Evolutionary conservation across 768 basidiomycete species (phyloP), one percentile per base, ranked within the genome.

Genomic region (Russula sp.): DNA sequence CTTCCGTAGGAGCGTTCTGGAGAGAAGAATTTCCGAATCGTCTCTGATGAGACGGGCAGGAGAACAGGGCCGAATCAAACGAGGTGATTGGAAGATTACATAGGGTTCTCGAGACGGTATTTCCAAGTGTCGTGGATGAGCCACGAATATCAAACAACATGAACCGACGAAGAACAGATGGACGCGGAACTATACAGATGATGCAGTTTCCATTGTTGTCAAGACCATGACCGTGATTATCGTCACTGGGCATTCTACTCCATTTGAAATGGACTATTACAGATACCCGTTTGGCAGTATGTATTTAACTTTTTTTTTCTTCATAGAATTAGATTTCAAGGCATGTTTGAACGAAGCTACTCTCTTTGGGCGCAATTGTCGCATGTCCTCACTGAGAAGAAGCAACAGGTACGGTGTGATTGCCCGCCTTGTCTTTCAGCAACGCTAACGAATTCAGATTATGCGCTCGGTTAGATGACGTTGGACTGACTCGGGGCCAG

Each of bases 21-120:
- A 56, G 54, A n/a, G 7, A 26, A n/a, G 49, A n/a, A 22, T 57
- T 26, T 51, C 38, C 38, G 38, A 40, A 16, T 40, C 38, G 32
- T 50, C 38, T 36, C 28, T 57, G 26, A 32, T 63, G 8, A 24
- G 14, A 30, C 62, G 56, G 4, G 56, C 49, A 46, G 32, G 44
- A 24, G 44, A 40, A 30, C 18, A 60, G 5, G 24, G 20, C n/a
- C 71, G 78, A 51, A 71, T 73, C 20, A 71, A 73, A 51, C 73
- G 71, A 67, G 70, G 73, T 46, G 20, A 28, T 42, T 14, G 48
- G 5, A 16, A 57, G 51, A 32, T 24, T 63, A 18, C 30, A 18
- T n/a, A 32, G 28, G 49, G 42, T 51, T n/a, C 22, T 14, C 32
- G 48, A 63, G 28, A 46, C 32, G 10, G 56, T 51, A n/a, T 57